Evolutionary conservation across 441 rosid species (phyloP), one percentile per base, ranked within the genome.

Genomic region (Gossypium aridum): DNA sequence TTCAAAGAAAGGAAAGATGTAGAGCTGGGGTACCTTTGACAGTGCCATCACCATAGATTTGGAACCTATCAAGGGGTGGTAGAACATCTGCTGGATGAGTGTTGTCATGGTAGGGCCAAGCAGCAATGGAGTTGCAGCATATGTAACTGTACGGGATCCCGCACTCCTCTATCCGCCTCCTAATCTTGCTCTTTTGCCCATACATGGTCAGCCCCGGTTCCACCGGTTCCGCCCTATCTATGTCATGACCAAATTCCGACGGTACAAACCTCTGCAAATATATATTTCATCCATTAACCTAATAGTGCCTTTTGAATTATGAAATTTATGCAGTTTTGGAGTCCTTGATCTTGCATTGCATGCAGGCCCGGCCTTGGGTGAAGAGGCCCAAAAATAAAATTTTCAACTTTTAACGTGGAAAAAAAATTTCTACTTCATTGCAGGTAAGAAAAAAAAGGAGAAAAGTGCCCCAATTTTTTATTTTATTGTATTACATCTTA

Each of bases 31-130:
- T 76, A 83, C 89, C 89, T 84, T 84, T 82, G 76, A 84, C 89
- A 26, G 64, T 70, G 25, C 89, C 86, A 12, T 86, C 84, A 2
- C 89, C 89, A 72, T 86, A 86, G 76, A 86, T 84, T 64, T 80
- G 82, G 66, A 86, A 83, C 17, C 63, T 80, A 56, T 86, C 89
- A 78, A 86, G 77, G 55, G 89, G 89, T 1, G 89, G 89, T 7
- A 80, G 82, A 25, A 77, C 83, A 73, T 86, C 83, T 3, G 89
- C 76, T 2, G 89, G 89, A 81, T 86, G 87, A 3, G 78, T 83
- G 59, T 86, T 86, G 82, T 86, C 76, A 54, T 67, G 76, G 79
- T 86, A 86, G 2, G 89, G 89, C 89, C 89, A 86, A 13, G 89
- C 81, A 5, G 89, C 89, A 19, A 86, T 73, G 31, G 89, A 83